Evolutionary conservation across 192 early-diverging fungal genomes (phyloP).

Genomic region (Backusella morwellensis): DNA sequence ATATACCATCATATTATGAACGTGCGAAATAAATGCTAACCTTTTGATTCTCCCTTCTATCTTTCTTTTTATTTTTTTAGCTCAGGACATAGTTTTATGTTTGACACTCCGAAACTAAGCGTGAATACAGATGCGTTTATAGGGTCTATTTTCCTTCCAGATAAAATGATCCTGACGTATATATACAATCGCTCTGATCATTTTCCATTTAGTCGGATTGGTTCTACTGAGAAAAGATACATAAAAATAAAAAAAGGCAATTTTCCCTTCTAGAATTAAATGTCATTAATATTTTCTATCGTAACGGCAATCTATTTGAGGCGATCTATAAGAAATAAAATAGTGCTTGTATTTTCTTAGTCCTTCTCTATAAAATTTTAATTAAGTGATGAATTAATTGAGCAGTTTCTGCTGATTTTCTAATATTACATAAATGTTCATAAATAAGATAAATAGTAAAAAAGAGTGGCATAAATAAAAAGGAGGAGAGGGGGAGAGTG

Average conservation of each 20-base stretch:
- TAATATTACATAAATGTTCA: neutral
- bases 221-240: neutral
- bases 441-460: neutral
- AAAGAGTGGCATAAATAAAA: neutral
- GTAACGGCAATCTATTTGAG: neutral
- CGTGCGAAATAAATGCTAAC: neutral
- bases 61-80: neutral
- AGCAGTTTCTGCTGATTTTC: neutral
- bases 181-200: neutral
- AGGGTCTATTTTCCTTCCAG: neutral
- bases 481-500: neutral
- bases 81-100: neutral
- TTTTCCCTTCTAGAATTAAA: neutral
- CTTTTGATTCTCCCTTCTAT: neutral
- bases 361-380: neutral
- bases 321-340: neutral
- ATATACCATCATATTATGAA: neutral
- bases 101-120: neutral
- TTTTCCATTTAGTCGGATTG: neutral
- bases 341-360: neutral
- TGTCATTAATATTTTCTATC: neutral
- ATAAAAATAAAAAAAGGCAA: neutral
- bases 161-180: neutral
- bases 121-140: neutral
- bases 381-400: neutral